Percentiles rank a stretch among this genome's conserved stretches.
phyloP scores from a whole-genome alignment of 2,329 filamentous ascomycete species.

The Talaromyces sp. region DNA sequence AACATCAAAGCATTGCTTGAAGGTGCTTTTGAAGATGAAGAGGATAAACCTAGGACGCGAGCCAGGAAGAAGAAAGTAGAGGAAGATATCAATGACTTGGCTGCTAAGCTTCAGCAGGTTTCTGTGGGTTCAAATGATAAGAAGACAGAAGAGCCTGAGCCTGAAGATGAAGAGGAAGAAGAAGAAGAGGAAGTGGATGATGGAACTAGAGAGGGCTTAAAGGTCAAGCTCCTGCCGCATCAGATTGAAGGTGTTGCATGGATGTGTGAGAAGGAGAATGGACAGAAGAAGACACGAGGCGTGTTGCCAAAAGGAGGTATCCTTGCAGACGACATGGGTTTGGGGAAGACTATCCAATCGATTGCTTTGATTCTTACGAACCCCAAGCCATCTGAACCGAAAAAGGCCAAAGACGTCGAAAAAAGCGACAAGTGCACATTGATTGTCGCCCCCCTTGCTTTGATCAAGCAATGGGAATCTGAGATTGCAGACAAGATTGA shows the following conservation, averaged over 20 bases:
- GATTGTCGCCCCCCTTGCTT: slow-evolving; percentile 85
- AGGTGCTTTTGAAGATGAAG: slow-evolving; percentile 52
- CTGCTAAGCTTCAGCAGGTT: slow-evolving; percentile 44
- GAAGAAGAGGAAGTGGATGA: slow-evolving; percentile 55
- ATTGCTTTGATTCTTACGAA: slow-evolving; percentile 86
- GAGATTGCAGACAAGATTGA: slow-evolving; percentile 84
- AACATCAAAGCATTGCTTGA: slow-evolving; percentile 53
- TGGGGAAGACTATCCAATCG: slow-evolving; percentile 94
- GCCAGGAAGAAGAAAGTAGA: slow-evolving; percentile 42
- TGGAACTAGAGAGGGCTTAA: slow-evolving; percentile 73
- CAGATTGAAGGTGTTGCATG: slow-evolving; percentile 91
- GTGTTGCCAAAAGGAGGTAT: slow-evolving; percentile 87
- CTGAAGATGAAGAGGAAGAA: slow-evolving; percentile 36
- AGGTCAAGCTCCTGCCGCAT: slow-evolving; percentile 85
- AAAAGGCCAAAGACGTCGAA: slow-evolving; percentile 41
- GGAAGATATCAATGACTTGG: slow-evolving; percentile 42
- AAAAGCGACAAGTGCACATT: slow-evolving; percentile 67
- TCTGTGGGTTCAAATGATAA: slow-evolving; percentile 35
- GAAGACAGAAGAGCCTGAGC: slow-evolving; percentile 40
- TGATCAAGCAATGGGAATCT: slow-evolving; percentile 96
- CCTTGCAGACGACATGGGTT: slow-evolving; percentile 90
- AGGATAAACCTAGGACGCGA: slow-evolving; percentile 40
- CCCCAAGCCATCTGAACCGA: slow-evolving; percentile 60
- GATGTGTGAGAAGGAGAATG: slow-evolving; percentile 92
- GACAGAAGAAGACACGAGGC: slow-evolving; percentile 74